Base-by-base conservation (phyloP, 495 filamentous ascomycete species). In the Lepraria neglecta region DNA sequence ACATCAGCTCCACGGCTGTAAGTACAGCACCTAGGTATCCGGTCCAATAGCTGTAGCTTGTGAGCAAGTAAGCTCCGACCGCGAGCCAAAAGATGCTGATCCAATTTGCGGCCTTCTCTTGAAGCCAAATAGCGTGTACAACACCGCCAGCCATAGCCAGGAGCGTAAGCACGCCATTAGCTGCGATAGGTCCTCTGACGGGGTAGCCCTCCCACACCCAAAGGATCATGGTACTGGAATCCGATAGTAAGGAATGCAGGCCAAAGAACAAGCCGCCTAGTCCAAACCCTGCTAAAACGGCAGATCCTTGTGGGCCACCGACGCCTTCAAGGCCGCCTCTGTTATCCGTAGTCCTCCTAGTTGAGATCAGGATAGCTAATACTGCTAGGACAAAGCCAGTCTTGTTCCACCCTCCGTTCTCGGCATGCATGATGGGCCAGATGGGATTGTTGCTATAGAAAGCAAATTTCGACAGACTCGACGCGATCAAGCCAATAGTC, bases 181-280 rank as follows among this genome's bases (percentile, higher is more conserved):
- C 91, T 56, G 92, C 86, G 48, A 96, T 82, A 4, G 95, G 95
- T 4, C 95, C 95, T 51, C 88, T 82, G 55, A 97, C 82, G 44
- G 95, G 95, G 67, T 89, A 97, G 19, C 95, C 95, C 63, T 96
- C 91, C 95, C 95, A 99, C n/a, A 89, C 90, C 95, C 95, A 99
- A 28, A 90, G 80, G 62, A 97, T 96, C 91, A 97, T 97, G 35
- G 95, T 99, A 75, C 94, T 97, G 0, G 92, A 97, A 70, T 99
- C 95, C 0, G 94, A 95, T 30, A 99, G 80, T 15, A 97, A 80
- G 3, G 91, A 96, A 68, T 97, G 92, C 68, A 97, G 77, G n/a
- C 80, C 90, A 66, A 97, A 99, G 67, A 96, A 78, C 21, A 97
- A 70, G 56, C 90, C 95, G 43, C 80, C 91, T 57, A 97, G 74